Base-by-base conservation (phyloP, 192 early-diverging fungal genomes). In the Backusella parvicylindrica region DNA sequence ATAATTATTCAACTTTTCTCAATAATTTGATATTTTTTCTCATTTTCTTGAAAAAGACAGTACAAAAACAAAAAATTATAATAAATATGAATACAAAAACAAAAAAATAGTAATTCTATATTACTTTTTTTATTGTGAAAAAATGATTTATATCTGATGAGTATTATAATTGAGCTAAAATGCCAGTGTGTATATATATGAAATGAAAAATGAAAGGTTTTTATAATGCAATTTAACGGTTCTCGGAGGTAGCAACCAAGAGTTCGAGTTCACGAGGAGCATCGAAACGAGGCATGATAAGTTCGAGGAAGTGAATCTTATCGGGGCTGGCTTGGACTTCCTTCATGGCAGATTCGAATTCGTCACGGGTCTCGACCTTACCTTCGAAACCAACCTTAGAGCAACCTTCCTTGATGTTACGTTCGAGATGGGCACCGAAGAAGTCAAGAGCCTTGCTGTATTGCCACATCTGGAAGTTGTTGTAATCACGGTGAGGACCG, bases 401-500 rank as follows among this genome's bases (percentile, higher is more conserved):
- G 37, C 67, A 68, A 9, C 31, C 30, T 2, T 64, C 66, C 15
- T 63, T 28, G 26, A 70, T 53, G 56, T 78, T 83, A 21, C 77
- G 49, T 18, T 75, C 36, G 6, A 76, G 41, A 65, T 73, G 37
- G 6, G 68, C 66, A 30, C 84, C 77, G 67, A 87, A 84, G 74
- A 82, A 87, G 11, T 86, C 75, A 5, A 87, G 64, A 7, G 83
- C 64, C 28, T 87, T 83, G 31, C 65, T 60, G 68, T 86, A 87
- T n/a, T 84, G 38, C 86, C 86, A 87, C 78, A 80, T 84, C 36
- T 79, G 81, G 18, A 84, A 79, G 72, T 82, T 71, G 71, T 87
- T 87, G 65, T 87, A 87, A 23, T 50, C 30, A 28, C 86, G 80
- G 0, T 77, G 23, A 1, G 68, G 56, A 18, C 85, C 86, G 76